Evolutionary conservation across 176 grass and related monocot species (phyloP).

Genomic region (Saccharum spontaneum): DNA sequence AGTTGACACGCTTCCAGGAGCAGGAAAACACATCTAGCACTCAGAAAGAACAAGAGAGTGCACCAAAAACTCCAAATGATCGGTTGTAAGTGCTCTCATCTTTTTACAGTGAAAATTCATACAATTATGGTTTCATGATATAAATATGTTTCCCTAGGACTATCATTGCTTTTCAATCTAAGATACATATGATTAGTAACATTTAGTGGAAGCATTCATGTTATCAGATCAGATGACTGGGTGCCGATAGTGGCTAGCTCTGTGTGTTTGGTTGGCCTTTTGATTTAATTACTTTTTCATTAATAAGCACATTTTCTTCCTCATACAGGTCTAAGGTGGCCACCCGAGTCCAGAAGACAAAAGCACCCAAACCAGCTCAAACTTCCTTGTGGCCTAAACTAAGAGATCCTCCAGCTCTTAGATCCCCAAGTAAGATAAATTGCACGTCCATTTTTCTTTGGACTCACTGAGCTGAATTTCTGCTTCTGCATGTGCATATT

Average conservation of each 20-base stretch:
- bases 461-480: neutral
- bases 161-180: neutral
- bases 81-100: constrained; percentile 46
- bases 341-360: constrained; percentile 51
- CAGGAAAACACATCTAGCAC: constrained; percentile 44
- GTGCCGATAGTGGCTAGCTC: neutral
- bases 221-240: neutral
- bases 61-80: constrained; percentile 36
- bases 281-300: neutral
- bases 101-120: neutral
- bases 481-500: neutral
- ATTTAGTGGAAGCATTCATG: neutral
- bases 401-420: constrained; percentile 59
- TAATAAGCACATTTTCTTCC: neutral
- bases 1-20: constrained; percentile 48
- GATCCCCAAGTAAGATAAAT: constrained; percentile 65
- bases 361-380: constrained; percentile 44
- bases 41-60: constrained; percentile 41
- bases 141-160: neutral
- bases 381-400: constrained; percentile 54
- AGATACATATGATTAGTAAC: neutral
- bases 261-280: neutral
- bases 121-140: constrained; percentile 1
- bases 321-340: constrained; percentile 50
- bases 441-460: neutral